phyloP scores from a whole-genome alignment of 1,139 yeast species.

The Yamadazyma diddensiae region DNA sequence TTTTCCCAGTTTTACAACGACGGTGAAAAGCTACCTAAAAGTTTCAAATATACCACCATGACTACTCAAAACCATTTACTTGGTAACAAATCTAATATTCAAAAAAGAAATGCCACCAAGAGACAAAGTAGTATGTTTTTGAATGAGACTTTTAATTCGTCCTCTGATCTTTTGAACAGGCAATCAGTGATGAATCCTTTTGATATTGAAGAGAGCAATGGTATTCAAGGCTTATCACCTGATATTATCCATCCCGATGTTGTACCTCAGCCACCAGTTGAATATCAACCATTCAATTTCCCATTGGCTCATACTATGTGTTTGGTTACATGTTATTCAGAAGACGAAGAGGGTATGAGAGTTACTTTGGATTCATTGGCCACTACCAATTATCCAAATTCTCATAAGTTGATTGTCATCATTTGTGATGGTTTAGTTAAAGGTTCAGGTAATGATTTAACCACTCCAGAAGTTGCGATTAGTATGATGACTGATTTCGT shows the following conservation, averaged over 20 bases:
- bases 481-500: slow-evolving; percentile 86
- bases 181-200: slow-evolving; percentile 37
- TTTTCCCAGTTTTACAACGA: slow-evolving; percentile 40
- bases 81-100: slow-evolving; percentile 19
- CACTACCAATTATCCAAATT: slow-evolving; percentile 90
- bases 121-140: slow-evolving; percentile 25
- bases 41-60: slow-evolving; percentile 55
- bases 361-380: slow-evolving; percentile 88
- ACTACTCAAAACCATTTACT: slow-evolving; percentile 50
- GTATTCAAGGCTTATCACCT: slow-evolving; percentile 52
- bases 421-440: slow-evolving; percentile 93
- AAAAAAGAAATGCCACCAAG: slow-evolving; percentile 9
- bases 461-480: slow-evolving; percentile 87
- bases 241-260: slow-evolving; percentile 71
- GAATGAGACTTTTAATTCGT: slow-evolving; percentile 31
- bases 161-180: slow-evolving; percentile 36
- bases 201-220: slow-evolving; percentile 35
- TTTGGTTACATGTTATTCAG: slow-evolving; percentile 92
- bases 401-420: slow-evolving; percentile 81
- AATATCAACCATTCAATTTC: slow-evolving; percentile 81
- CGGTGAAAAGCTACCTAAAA: slow-evolving; percentile 35
- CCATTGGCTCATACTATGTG: slow-evolving; percentile 85
- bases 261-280: slow-evolving; percentile 85
- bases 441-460: slow-evolving; percentile 83
- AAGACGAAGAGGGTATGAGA: slow-evolving; percentile 81